Evolutionary conservation across 2,329 filamentous ascomycete genomes (phyloP).

Genomic region (Colletotrichum salicis): DNA sequence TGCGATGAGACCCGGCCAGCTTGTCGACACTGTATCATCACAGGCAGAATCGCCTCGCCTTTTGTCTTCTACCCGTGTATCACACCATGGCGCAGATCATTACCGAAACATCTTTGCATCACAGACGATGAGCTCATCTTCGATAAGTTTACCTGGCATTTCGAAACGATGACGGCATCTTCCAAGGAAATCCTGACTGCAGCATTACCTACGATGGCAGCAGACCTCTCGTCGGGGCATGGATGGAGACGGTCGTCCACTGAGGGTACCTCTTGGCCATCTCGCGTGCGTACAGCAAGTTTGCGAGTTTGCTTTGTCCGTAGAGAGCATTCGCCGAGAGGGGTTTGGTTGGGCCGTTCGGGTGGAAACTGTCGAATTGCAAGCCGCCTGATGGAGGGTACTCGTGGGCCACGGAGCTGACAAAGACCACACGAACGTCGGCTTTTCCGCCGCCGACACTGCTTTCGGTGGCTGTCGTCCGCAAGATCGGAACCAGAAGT

Average conservation of each 20-base stretch:
- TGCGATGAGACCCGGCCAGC: too few species aligned
- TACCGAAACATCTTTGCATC: too few species aligned
- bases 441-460: constrained; percentile 32
- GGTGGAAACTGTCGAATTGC: constrained; percentile 41
- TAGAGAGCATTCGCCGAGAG: constrained; percentile 43
- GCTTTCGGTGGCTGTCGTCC: not conserved
- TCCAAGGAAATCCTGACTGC: too few species aligned
- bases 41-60: too few species aligned
- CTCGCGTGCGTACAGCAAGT: constrained; percentile 57
- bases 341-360: constrained; percentile 45
- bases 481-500: constrained; percentile 44
- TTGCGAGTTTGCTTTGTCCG: constrained; percentile 61
- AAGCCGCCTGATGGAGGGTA: constrained; percentile 36
- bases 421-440: constrained; percentile 40
- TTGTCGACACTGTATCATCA: too few species aligned
- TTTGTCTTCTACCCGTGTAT: too few species aligned
- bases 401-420: constrained; percentile 41
- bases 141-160: too few species aligned
- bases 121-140: too few species aligned
- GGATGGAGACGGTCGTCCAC: constrained; percentile 56
- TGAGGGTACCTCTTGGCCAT: constrained; percentile 54
- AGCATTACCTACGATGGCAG: too few species aligned
- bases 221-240: constrained; percentile 38
- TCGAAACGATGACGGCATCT: too few species aligned
- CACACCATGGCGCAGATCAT: too few species aligned